Evolutionary conservation across 352 stramenopile genomes (phyloP).

Genomic region (Globisporangium perplexum): DNA sequence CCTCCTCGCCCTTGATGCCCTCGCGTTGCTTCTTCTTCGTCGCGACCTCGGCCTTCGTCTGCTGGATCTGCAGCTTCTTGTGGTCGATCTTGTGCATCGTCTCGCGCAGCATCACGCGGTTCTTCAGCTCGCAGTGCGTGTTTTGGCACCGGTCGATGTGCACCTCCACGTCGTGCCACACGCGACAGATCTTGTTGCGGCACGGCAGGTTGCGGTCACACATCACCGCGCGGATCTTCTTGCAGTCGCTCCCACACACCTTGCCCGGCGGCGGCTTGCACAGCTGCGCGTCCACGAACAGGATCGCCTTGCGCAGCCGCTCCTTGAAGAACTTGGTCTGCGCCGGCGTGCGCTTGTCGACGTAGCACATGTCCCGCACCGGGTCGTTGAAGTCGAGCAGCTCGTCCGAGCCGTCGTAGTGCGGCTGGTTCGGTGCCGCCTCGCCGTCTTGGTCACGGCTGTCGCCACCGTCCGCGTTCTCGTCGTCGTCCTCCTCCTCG

Average conservation of each 20-base stretch:
- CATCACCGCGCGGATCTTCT: slow-evolving; percentile 62
- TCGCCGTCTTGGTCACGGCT: slow-evolving; percentile 6
- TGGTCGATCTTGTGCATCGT: slow-evolving; percentile 75
- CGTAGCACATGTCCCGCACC: slow-evolving; percentile 64
- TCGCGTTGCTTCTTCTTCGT: slow-evolving; percentile 39
- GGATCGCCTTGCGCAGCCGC: slow-evolving; percentile 49
- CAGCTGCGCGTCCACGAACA: slow-evolving; percentile 63
- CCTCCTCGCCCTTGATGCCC: slow-evolving; percentile 13
- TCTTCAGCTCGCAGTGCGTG: slow-evolving; percentile 61
- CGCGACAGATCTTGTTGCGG: slow-evolving; percentile 61
- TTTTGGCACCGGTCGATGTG: slow-evolving; percentile 66
- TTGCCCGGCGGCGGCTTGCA: slow-evolving; percentile 46
- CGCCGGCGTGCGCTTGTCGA: slow-evolving; percentile 34
- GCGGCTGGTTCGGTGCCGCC: slow-evolving; percentile 20
- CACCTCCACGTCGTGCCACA: slow-evolving; percentile 70
- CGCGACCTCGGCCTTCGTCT: slow-evolving; percentile 24
- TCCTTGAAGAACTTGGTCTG: slow-evolving; percentile 73
- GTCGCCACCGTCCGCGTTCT: slow-evolving; percentile 18
- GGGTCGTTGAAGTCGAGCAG: slow-evolving; percentile 60
- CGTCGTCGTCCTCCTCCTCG: slow-evolving; percentile 14
- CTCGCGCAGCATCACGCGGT: slow-evolving; percentile 61
- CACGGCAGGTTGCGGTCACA: slow-evolving; percentile 56
- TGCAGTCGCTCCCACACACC: slow-evolving; percentile 40
- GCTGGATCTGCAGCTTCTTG: slow-evolving; percentile 43
- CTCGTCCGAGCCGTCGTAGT: slow-evolving; percentile 39